Evolutionary conservation across 345 rosid species (phyloP).

Genomic region (Citrus australasica): DNA sequence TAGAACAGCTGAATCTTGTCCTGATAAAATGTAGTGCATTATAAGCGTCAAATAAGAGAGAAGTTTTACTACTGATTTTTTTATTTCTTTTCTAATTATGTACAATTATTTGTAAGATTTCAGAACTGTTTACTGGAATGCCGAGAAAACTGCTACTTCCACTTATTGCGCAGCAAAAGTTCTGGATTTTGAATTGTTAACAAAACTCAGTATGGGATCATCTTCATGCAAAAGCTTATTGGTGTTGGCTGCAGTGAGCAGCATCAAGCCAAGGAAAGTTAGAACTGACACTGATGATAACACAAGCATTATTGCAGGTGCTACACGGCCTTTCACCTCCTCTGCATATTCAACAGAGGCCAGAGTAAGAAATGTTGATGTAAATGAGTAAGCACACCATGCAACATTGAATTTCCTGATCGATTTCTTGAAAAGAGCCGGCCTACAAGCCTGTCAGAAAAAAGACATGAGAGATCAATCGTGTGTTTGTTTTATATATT

Average conservation of each 20-base stretch:
- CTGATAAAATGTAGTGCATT: slow-evolving; percentile 3
- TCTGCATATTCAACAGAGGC: slow-evolving; percentile 51
- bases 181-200: slow-evolving; percentile 15
- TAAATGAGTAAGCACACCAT: slow-evolving; percentile 72
- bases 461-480: not conserved
- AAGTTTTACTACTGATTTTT: not conserved
- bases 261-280: slow-evolving; percentile 46
- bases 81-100: not conserved
- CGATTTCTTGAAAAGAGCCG: slow-evolving; percentile 59
- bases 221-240: slow-evolving; percentile 25
- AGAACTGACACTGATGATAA: slow-evolving; percentile 44
- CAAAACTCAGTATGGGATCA: slow-evolving; percentile 29
- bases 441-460: slow-evolving; percentile 50
- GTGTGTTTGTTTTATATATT: no score
- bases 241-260: slow-evolving; percentile 42
- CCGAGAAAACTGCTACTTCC: not conserved
- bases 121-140: not conserved
- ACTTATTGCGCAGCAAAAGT: not conserved
- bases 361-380: slow-evolving; percentile 52
- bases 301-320: slow-evolving; percentile 37
- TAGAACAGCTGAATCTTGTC: slow-evolving; percentile 17
- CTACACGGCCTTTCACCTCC: slow-evolving; percentile 34
- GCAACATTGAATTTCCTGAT: slow-evolving; percentile 60
- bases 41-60: not conserved
- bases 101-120: not conserved